phyloP scores from a whole-genome alignment of 2,329 filamentous ascomycete species.

The Ceratocystis ficicola region DNA sequence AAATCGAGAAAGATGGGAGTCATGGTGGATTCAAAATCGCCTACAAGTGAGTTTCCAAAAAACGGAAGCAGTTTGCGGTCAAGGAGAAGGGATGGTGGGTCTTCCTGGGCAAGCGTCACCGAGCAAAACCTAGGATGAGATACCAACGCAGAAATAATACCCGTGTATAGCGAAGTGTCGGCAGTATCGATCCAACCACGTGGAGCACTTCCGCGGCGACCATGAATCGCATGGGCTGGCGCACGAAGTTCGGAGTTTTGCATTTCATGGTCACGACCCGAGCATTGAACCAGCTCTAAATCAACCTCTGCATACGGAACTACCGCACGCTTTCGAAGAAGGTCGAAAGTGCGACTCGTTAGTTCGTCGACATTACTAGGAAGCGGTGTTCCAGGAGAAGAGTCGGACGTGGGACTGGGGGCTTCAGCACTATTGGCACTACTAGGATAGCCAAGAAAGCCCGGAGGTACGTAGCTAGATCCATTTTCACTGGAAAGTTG shows the following conservation, averaged over 20 bases:
- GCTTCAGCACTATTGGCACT: slow-evolving; percentile 27
- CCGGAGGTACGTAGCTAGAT: slow-evolving; percentile 27
- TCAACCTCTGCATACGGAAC: slow-evolving; percentile 55
- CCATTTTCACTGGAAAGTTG: slow-evolving; percentile 59
- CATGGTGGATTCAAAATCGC: slow-evolving; percentile 56
- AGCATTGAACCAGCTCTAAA: slow-evolving; percentile 70
- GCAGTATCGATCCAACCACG: slow-evolving; percentile 46
- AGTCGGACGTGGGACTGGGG: slow-evolving; percentile 28
- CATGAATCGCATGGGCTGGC: slow-evolving; percentile 26
- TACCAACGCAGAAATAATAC: slow-evolving; percentile 48
- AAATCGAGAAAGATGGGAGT: slow-evolving; percentile 85
- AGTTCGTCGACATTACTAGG: slow-evolving; percentile 68
- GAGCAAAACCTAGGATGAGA: slow-evolving; percentile 59
- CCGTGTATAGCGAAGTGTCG: slow-evolving; percentile 51
- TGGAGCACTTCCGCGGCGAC: slow-evolving; percentile 24
- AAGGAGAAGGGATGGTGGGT: slow-evolving; percentile 60
- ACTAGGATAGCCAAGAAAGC: slow-evolving; percentile 22
- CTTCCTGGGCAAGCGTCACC: slow-evolving; percentile 58
- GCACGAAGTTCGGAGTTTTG: slow-evolving; percentile 25
- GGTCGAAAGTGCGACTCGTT: slow-evolving; percentile 67
- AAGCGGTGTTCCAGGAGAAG: slow-evolving; percentile 56
- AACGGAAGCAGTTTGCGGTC: slow-evolving; percentile 54
- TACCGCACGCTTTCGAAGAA: slow-evolving; percentile 68
- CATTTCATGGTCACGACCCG: slow-evolving; percentile 41
- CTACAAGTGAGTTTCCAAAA: slow-evolving; percentile 63